Evolutionary conservation across 2,329 filamentous ascomycete genomes (phyloP).

Genomic region (Aureobasidium uvarum): DNA sequence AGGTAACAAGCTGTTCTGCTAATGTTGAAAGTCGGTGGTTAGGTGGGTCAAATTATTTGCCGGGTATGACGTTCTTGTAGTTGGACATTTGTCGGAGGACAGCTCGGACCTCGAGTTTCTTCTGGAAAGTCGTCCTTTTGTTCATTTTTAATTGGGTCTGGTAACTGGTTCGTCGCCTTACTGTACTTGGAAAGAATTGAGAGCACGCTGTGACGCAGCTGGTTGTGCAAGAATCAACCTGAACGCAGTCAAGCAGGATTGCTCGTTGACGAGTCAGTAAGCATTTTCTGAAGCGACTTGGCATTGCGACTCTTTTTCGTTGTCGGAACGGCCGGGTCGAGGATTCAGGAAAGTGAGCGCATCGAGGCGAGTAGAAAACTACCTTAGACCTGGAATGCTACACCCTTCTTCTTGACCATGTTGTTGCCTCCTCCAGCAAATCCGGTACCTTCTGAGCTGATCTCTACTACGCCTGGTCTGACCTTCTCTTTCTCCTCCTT

Average conservation of each 20-base stretch:
- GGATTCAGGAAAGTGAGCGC: not conserved
- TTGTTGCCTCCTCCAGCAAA: slow-evolving; percentile 87
- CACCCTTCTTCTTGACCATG: slow-evolving; percentile 72
- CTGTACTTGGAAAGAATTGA: not conserved
- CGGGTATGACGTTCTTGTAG: slow-evolving; percentile 5
- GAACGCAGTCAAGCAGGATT: not conserved
- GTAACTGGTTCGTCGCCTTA: not conserved
- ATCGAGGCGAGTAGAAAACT: not conserved
- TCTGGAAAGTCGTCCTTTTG: too few species aligned
- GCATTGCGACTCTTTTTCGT: slow-evolving; percentile 12
- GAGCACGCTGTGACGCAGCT: not conserved
- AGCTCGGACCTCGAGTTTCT: not conserved
- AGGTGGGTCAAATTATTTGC: slow-evolving; percentile 4
- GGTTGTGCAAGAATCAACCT: not conserved
- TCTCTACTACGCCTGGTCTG: slow-evolving; percentile 70
- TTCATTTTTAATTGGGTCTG: not conserved
- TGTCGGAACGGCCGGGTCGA: not conserved
- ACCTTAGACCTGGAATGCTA: slow-evolving; percentile 74
- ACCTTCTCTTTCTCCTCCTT: slow-evolving; percentile 56
- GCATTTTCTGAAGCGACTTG: not conserved
- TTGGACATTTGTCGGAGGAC: not conserved
- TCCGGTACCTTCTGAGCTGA: slow-evolving; percentile 84
- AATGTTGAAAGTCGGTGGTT: not conserved
- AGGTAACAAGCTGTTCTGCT: not conserved
- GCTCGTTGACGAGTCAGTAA: not conserved